phyloP scores from a whole-genome alignment of 2,329 filamentous ascomycete species.

The Teratosphaeria pseudoeucalypti region DNA sequence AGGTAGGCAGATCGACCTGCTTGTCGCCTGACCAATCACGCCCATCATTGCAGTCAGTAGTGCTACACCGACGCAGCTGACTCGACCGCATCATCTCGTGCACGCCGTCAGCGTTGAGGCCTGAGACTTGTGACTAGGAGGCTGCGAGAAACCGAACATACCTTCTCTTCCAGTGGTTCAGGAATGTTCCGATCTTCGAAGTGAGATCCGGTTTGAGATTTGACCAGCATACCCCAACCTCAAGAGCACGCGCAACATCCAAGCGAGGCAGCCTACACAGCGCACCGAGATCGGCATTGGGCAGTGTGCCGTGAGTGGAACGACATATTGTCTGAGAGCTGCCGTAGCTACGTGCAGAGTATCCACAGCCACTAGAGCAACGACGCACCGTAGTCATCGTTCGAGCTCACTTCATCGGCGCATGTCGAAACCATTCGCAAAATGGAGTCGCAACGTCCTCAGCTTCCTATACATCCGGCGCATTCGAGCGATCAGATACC shows the following conservation, averaged over 20 bases:
- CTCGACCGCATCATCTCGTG: background rate
- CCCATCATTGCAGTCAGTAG: background rate
- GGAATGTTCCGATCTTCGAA: background rate
- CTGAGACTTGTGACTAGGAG: background rate
- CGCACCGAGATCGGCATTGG: background rate
- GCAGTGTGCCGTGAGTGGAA: background rate
- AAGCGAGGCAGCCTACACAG: background rate
- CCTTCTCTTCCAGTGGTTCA: background rate
- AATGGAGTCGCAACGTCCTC: slow-evolving; percentile 3
- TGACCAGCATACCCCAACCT: background rate
- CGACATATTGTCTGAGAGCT: background rate
- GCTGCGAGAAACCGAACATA: background rate
- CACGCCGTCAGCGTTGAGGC: background rate
- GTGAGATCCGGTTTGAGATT: background rate
- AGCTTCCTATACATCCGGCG: background rate
- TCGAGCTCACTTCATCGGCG: background rate
- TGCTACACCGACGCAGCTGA: background rate
- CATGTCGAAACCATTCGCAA: background rate
- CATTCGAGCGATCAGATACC: slow-evolving; percentile 11
- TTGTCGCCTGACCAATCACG: background rate
- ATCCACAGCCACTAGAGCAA: background rate
- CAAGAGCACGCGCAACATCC: background rate
- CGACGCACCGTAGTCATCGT: background rate
- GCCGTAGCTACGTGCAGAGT: background rate
- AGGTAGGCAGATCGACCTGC: background rate